Conservation (phyloP, 1,284 basidiomycete species). For the Cutaneotrichosporon sp. region DNA sequence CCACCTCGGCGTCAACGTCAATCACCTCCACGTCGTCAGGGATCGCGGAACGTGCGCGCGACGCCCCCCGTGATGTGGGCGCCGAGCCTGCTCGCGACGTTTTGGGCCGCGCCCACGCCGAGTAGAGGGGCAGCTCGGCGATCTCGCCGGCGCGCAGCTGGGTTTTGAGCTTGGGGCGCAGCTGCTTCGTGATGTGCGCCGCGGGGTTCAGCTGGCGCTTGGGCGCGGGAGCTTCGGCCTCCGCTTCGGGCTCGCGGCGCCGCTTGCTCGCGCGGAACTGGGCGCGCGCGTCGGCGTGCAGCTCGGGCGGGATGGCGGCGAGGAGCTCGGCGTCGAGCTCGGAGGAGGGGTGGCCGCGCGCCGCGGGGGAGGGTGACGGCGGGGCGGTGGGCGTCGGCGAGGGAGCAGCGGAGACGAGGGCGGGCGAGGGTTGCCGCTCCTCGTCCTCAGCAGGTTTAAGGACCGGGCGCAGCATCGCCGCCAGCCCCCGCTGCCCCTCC, state of each 20-base stretch:
- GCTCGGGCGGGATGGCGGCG: constrained; percentile 38
- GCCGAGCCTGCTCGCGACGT: neutral
- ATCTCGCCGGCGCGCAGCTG: constrained; percentile 38
- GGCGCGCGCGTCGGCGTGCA: constrained; percentile 38
- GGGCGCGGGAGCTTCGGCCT: neutral
- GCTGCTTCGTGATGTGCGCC: constrained; percentile 47
- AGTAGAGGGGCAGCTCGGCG: constrained; percentile 40
- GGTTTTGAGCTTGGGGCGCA: constrained; percentile 48
- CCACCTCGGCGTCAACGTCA: constrained; percentile 11
- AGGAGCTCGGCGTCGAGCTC: constrained; percentile 47
- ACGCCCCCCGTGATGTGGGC: too few species aligned
- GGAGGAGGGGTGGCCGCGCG: constrained; percentile 18
- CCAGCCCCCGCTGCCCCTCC: neutral
- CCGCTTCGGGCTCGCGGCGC: neutral
- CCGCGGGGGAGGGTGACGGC: neutral
- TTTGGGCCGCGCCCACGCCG: constrained; percentile 33
- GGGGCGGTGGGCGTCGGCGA: neutral
- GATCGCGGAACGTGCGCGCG: neutral
- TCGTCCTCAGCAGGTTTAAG: too few species aligned
- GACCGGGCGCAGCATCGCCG: neutral
- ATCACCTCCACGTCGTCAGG: neutral
- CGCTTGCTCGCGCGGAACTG: constrained; percentile 24
- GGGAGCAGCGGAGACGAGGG: neutral
- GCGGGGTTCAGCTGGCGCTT: constrained; percentile 27
- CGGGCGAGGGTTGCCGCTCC: neutral